Evolutionary conservation across 2,329 filamentous ascomycete species (phyloP).

Genomic region (Simplicillium aogashimaense): DNA sequence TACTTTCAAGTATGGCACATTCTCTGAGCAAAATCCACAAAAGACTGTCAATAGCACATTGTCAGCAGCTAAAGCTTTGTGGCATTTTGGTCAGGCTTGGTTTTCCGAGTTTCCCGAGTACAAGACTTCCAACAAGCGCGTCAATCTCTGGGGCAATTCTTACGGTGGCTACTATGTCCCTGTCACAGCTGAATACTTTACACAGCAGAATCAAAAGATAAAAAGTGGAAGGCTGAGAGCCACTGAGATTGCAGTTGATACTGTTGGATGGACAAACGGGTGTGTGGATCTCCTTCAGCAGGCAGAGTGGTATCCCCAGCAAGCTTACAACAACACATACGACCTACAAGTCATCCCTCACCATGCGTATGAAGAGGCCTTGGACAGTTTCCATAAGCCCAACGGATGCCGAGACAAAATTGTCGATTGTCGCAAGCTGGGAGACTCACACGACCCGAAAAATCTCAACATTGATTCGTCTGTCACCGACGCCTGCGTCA

Average conservation of each 20-base stretch:
- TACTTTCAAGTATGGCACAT: too few species aligned
- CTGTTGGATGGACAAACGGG: constrained; percentile 59
- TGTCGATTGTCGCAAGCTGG: too few species aligned
- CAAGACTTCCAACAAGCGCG: too few species aligned
- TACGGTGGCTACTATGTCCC: too few species aligned
- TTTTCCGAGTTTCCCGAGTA: too few species aligned
- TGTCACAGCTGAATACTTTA: constrained; percentile 30
- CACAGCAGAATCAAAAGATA: constrained; percentile 45
- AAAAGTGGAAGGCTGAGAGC: constrained; percentile 16
- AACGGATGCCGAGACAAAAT: constrained; percentile 29
- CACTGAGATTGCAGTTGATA: constrained; percentile 38
- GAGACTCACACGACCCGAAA: too few species aligned
- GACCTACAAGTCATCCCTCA: constrained; percentile 45
- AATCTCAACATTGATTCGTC: too few species aligned
- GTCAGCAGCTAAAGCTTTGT: too few species aligned
- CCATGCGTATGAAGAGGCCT: constrained; percentile 16
- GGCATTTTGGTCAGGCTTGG: too few species aligned
- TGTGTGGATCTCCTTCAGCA: constrained; percentile 54
- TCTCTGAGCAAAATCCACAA: too few species aligned
- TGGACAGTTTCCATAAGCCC: constrained; percentile 7
- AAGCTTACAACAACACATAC: constrained; percentile 55
- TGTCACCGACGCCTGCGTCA: not conserved
- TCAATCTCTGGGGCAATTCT: too few species aligned
- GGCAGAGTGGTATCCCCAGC: constrained; percentile 39
- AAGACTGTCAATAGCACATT: too few species aligned